A percentile compares a stretch with the other conserved stretches of the same genome.
Evolutionary conservation across 306 rosid genomes (phyloP).

Genomic region (Aeschynomene evenia): DNA sequence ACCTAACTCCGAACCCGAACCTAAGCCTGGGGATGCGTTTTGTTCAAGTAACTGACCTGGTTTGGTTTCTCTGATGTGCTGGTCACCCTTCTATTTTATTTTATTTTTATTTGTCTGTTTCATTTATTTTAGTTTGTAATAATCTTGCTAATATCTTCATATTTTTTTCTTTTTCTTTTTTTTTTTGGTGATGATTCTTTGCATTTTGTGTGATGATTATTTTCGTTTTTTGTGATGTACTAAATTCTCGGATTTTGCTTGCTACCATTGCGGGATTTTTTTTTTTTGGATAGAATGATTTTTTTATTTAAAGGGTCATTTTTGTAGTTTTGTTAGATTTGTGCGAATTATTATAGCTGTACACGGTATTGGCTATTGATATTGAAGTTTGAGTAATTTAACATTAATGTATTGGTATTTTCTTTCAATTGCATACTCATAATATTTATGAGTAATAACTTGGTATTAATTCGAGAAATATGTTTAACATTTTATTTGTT

Average conservation of each 20-base stretch:
- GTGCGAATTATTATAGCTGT: background rate
- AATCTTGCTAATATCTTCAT: background rate
- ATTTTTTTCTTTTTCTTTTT: constrained; percentile 16
- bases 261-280: background rate
- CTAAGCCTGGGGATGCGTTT: constrained; percentile 35
- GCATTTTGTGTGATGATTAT: background rate
- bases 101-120: constrained; percentile 11
- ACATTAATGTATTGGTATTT: background rate
- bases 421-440: constrained; percentile 8
- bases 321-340: background rate
- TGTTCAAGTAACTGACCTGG: constrained; percentile 36
- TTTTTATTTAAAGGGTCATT: background rate
- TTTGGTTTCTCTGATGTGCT: background rate
- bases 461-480: no score
- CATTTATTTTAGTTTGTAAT: background rate
- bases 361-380: background rate
- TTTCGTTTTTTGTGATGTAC: background rate
- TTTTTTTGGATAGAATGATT: background rate
- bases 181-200: background rate
- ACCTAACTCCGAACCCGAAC: constrained; percentile 47
- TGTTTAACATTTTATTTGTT: background rate
- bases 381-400: background rate
- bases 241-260: background rate
- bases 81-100: constrained; percentile 28
- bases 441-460: background rate